A percentile compares a stretch with the other conserved stretches of the same genome.
Evolutionary conservation across 2,329 filamentous ascomycete genomes (phyloP).

Genomic region (Penicillium italicum): DNA sequence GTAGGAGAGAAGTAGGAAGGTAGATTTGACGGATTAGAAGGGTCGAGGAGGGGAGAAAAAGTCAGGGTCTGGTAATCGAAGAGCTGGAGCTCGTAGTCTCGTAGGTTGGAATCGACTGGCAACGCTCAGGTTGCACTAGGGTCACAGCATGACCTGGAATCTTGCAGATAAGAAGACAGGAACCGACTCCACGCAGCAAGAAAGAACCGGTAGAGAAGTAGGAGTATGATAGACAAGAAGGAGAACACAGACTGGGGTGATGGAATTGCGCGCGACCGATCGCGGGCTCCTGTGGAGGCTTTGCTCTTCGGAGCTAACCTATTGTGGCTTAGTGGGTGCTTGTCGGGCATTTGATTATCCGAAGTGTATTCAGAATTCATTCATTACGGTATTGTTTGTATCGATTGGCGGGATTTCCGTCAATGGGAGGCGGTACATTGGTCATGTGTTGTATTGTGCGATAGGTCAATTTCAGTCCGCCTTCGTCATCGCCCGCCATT

Average conservation of each 20-base stretch:
- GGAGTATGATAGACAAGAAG: constrained; percentile 7
- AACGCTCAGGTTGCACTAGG: constrained; percentile 18
- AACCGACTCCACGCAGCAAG: constrained; percentile 4
- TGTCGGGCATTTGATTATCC: constrained; percentile 29
- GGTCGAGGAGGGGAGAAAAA: constrained; percentile 13
- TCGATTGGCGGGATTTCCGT: no score
- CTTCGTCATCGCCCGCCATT: constrained; percentile 34
- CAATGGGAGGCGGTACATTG: background rate
- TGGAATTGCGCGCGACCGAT: constrained; percentile 40
- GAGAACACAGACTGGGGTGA: constrained; percentile 19
- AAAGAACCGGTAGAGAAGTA: constrained; percentile 8
- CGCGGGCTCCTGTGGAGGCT: constrained; percentile 37
- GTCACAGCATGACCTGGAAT: constrained; percentile 25
- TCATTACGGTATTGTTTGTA: constrained; percentile 1
- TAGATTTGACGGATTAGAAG: constrained; percentile 14
- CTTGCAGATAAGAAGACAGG: constrained; percentile 8
- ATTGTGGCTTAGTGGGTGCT: constrained; percentile 17
- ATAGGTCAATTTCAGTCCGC: constrained; percentile 14
- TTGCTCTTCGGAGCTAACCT: constrained; percentile 30
- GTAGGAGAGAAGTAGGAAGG: constrained; percentile 1
- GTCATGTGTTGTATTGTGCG: constrained; percentile 9
- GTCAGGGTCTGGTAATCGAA: constrained; percentile 8
- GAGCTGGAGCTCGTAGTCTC: constrained; percentile 21
- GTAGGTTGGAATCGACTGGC: constrained; percentile 12
- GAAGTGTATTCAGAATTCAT: background rate